Conservation (phyloP, 345 rosid genomes). For the Populus davidiana region DNA sequence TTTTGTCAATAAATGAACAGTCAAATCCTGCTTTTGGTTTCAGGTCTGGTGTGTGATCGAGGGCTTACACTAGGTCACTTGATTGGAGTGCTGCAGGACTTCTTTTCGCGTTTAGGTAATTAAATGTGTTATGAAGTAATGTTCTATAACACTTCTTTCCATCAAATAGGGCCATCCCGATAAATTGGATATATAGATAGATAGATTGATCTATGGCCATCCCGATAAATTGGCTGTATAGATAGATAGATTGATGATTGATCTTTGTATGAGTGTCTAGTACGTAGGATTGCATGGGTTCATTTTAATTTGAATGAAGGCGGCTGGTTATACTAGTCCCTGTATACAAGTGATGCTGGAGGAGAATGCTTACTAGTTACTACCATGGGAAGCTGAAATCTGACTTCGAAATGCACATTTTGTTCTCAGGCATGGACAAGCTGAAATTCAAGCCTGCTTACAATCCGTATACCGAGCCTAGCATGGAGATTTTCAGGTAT, state of each 20-base stretch:
- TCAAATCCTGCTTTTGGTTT: conserved; percentile 22
- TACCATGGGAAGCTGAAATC: background rate
- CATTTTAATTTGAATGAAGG: background rate
- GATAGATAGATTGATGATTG: background rate
- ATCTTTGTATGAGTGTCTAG: background rate
- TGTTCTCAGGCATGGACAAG: conserved; percentile 72
- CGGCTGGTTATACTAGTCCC: background rate
- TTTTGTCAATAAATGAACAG: background rate
- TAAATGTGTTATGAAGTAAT: background rate
- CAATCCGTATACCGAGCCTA: conserved; percentile 96
- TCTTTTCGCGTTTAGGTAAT: conserved; percentile 86
- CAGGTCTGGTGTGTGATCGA: conserved; percentile 87
- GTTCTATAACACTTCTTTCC: background rate
- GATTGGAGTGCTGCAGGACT: conserved; percentile 79
- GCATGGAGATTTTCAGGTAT: conserved; percentile 96
- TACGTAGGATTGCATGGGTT: background rate
- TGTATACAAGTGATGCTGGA: background rate
- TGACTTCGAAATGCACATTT: background rate
- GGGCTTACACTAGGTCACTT: conserved; percentile 94
- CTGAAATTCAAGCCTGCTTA: conserved; percentile 90
- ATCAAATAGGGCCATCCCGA: background rate
- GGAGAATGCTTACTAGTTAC: conserved; percentile 8
- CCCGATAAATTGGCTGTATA: background rate
- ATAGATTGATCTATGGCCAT: background rate
- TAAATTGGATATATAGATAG: background rate